Base-by-base conservation (phyloP, 805 yeast genomes). In the Wickerhamiella occidentalis region DNA sequence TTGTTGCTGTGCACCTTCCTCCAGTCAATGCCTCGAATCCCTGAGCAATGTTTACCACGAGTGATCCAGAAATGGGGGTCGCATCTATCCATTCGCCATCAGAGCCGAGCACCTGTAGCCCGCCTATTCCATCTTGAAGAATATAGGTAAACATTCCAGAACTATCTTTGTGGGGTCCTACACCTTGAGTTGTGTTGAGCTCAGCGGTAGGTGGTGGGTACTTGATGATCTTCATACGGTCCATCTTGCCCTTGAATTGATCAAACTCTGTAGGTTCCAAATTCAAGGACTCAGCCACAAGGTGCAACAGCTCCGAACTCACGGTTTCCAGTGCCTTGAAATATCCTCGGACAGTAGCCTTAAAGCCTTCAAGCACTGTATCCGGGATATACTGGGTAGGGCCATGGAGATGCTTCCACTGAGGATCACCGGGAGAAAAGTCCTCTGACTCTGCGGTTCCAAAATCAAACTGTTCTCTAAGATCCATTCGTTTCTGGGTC, bases 121-220 rank as follows among this genome's bases (percentile, higher is more conserved):
- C 77, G 35, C 75, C 69, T 3, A 59, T 61, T 50, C 72, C 66
- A 9, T 78, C 82, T 57, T 79, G 83, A 55, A 71, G 74, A 11
- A 80, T 76, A 58, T 70, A 76, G 0, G 84, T 79, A 25, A 79
- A 58, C 56, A 79, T 68, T 49, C 78, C 82, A 3, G 79, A 75
- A 17, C 51, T 48, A 56, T 81, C 87, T 51, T 82, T 71, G 57
- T 80, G 86, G 2, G 82, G 80, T 1, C 84, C 83, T 15, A 72
- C 75, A 0, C 82, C 82, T 55, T 75, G 80, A 8, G 44, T 33
- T 6, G 52, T 41, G 8, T 36, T 36, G 13, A 50, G 43, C 17
- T 43, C 43, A 19, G 45, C 18, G 8, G 18, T 11, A 1, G 53
- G 57, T 47, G 74, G 78, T 3, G 83, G 83, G 56, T 79, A 79